Conservation (phyloP, 129 eudicot species). For the Solidago caesia region DNA sequence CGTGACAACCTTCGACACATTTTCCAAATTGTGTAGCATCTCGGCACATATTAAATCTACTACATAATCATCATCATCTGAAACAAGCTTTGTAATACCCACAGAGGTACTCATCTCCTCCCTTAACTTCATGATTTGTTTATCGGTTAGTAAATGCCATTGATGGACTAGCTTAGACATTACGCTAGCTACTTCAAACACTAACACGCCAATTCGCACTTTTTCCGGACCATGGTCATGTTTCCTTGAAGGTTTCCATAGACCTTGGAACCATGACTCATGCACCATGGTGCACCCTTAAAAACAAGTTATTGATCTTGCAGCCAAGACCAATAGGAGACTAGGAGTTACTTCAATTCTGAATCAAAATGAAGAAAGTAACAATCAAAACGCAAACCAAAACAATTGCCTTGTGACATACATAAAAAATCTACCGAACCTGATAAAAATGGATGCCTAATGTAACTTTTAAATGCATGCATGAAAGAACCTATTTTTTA, state of each 20-base stretch:
- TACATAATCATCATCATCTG: constrained; percentile 62
- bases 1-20: constrained; percentile 47
- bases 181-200: constrained; percentile 76
- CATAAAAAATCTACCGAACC: constrained; percentile 2
- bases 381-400: constrained; percentile 19
- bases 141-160: constrained; percentile 65
- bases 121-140: constrained; percentile 57
- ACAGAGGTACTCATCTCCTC: constrained; percentile 57
- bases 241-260: constrained; percentile 59
- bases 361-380: constrained; percentile 19
- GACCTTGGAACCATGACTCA: constrained; percentile 69
- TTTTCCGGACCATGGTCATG: constrained; percentile 43
- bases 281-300: constrained; percentile 50
- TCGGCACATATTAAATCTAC: constrained; percentile 60
- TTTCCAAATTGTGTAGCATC: constrained; percentile 54
- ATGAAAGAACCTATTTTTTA: neutral
- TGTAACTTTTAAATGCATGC: constrained; percentile 13
- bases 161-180: constrained; percentile 72
- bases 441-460: neutral
- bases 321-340: constrained; percentile 8
- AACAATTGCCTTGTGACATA: constrained; percentile 4
- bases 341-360: constrained; percentile 14
- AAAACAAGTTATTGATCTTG: constrained; percentile 1
- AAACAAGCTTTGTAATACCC: constrained; percentile 65
- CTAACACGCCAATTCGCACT: constrained; percentile 52